Percentiles rank a stretch among this genome's conserved stretches.
phyloP scores from a whole-genome alignment of 2,329 filamentous ascomycete genomes.

The Sordariomycetes sp. region DNA sequence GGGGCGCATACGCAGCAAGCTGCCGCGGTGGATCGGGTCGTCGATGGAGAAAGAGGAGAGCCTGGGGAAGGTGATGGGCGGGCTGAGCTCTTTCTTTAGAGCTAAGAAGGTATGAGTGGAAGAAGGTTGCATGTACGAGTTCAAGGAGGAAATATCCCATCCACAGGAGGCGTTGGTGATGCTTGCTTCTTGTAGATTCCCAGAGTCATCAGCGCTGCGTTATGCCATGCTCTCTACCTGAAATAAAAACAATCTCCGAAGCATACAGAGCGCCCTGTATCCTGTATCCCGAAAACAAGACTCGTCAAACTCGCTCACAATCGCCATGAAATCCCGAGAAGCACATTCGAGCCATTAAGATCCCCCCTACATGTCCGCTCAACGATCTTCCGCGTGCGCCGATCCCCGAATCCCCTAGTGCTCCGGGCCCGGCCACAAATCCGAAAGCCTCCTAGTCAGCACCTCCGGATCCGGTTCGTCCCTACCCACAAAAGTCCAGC shows the following conservation, averaged over 20 bases:
- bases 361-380: not conserved
- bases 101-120: not conserved
- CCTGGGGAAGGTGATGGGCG: conserved; percentile 1
- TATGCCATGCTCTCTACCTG: not conserved
- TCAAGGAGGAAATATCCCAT: not conserved
- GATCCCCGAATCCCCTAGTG: not conserved
- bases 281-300: not conserved
- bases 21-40: conserved; percentile 72
- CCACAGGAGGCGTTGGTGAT: too few relatives aligned
- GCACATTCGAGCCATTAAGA: not conserved
- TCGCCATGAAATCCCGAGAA: not conserved
- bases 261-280: not conserved
- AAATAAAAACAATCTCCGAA: not conserved
- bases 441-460: conserved; percentile 24
- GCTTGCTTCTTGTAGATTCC: not conserved
- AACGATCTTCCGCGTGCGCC: not conserved
- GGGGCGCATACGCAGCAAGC: conserved; percentile 61
- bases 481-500: conserved; percentile 79
- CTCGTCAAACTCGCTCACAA: not conserved
- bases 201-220: not conserved
- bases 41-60: not conserved
- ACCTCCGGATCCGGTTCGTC: conserved; percentile 34
- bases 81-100: conserved; percentile 1
- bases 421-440: conserved; percentile 6
- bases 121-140: not conserved